Evolutionary conservation across 768 basidiomycete genomes (phyloP).

Genomic region (Hygrophorus russula): DNA sequence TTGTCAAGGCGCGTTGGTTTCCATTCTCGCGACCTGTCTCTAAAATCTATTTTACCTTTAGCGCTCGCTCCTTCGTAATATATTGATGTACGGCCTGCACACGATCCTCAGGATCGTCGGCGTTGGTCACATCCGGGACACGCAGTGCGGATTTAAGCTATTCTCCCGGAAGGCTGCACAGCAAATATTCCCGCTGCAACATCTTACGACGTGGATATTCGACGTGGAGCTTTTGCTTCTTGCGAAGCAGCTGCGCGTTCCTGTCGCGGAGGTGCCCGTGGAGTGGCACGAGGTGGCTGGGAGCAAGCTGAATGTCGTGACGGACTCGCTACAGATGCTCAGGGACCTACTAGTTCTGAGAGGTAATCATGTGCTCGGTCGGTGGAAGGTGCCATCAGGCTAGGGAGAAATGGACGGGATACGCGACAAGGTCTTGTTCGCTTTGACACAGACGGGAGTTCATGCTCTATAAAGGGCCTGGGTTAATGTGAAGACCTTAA

Average conservation of each 20-base stretch:
- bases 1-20: conserved; percentile 63
- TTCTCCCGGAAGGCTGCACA: conserved; percentile 77
- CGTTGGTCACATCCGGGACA: conserved; percentile 84
- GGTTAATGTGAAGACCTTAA: too few species aligned
- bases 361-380: conserved; percentile 67
- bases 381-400: conserved; percentile 37
- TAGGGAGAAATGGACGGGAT: neutral
- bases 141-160: conserved; percentile 96
- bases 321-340: conserved; percentile 83
- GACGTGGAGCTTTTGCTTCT: conserved; percentile 89
- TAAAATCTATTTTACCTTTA: conserved; percentile 18
- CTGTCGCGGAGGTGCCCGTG: conserved; percentile 78
- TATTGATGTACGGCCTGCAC: conserved; percentile 92
- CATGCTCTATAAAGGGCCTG: too few species aligned
- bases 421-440: too few species aligned
- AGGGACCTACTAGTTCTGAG: conserved; percentile 76
- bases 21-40: neutral
- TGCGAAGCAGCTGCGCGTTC: conserved; percentile 67
- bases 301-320: conserved; percentile 81
- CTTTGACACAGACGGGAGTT: too few species aligned
- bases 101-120: conserved; percentile 82
- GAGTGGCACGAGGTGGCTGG: conserved; percentile 92
- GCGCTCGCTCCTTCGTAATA: conserved; percentile 82
- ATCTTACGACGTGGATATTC: conserved; percentile 90
- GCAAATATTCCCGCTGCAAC: conserved; percentile 77